Conservation (phyloP, 176 grass and related monocot genomes). For the Otatea glauca region DNA sequence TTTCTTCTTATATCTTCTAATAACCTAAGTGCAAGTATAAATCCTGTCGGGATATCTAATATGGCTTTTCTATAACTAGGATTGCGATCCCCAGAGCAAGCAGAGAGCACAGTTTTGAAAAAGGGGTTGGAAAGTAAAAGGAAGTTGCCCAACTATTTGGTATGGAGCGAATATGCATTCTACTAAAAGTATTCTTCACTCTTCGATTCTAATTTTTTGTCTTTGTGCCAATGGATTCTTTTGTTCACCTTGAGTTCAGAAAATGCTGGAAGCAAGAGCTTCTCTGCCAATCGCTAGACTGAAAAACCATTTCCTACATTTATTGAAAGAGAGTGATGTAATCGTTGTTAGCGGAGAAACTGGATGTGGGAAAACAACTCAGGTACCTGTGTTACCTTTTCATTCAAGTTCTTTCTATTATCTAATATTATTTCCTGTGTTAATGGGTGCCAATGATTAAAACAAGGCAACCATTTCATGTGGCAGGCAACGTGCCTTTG, state of each 20-base stretch:
- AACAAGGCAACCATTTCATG: slow-evolving; percentile 24
- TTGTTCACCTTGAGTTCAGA: slow-evolving; percentile 60
- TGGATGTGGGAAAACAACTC: slow-evolving; percentile 98
- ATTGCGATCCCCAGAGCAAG: slow-evolving; percentile 45
- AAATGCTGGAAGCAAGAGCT: slow-evolving; percentile 92
- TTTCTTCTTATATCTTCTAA: slow-evolving; percentile 33
- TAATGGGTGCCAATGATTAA: slow-evolving; percentile 2
- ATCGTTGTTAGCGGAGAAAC: slow-evolving; percentile 97
- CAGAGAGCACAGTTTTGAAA: slow-evolving; percentile 69
- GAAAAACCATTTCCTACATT: slow-evolving; percentile 71
- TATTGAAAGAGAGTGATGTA: slow-evolving; percentile 82
- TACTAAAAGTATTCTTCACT: slow-evolving; percentile 1
- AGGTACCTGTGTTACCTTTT: slow-evolving; percentile 56
- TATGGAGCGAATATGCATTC: slow-evolving; percentile 48
- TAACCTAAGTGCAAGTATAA: slow-evolving; percentile 7
- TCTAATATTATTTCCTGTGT: background rate
- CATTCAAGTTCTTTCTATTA: slow-evolving; percentile 19
- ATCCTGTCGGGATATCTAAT: slow-evolving; percentile 21
- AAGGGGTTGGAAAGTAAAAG: slow-evolving; percentile 71
- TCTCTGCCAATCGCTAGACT: slow-evolving; percentile 81
- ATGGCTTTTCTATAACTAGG: slow-evolving; percentile 46
- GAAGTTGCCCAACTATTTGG: slow-evolving; percentile 72
- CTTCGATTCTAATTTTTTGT: background rate
- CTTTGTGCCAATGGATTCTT: slow-evolving; percentile 31
- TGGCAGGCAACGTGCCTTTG: slow-evolving; percentile 1